These are phyloP conservation scores for Hypoxylon cercidicola DNA, from an alignment of 495 filamentous ascomycete genomes.

Conservation along the genomic window DNA sequence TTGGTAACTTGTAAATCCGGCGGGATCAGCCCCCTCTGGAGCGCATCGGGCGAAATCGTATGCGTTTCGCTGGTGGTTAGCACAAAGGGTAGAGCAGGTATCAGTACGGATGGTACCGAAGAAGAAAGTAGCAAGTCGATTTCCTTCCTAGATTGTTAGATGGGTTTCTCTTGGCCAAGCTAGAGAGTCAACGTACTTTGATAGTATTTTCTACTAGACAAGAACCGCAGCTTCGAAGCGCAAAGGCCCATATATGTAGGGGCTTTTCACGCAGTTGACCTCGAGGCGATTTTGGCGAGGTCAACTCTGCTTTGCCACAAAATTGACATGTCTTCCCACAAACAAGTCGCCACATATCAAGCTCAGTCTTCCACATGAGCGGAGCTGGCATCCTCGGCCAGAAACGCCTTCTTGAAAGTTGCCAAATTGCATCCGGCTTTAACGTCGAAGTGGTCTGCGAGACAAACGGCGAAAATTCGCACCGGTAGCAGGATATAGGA, in stretches of 20 bases:
- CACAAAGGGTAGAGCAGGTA: constrained; percentile 71
- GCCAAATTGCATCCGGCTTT: constrained; percentile 68
- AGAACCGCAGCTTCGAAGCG: constrained; percentile 65
- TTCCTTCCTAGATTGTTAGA: constrained; percentile 61
- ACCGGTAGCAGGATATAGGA: constrained; percentile 47
- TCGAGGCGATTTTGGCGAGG: constrained; percentile 53
- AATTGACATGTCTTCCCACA: constrained; percentile 65
- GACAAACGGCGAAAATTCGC: constrained; percentile 38
- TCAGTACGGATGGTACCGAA: constrained; percentile 64
- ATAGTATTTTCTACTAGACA: constrained; percentile 67
- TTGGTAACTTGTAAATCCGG: constrained; percentile 66
- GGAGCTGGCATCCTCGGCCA: constrained; percentile 67
- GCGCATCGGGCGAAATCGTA: constrained; percentile 62
- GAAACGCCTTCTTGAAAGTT: constrained; percentile 64
- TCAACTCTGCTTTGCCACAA: constrained; percentile 54
- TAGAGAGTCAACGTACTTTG: constrained; percentile 62
- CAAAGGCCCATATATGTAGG: constrained; percentile 73
- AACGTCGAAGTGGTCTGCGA: constrained; percentile 36
- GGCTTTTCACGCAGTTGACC: constrained; percentile 65
- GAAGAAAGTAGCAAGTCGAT: constrained; percentile 69
- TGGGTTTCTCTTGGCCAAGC: constrained; percentile 1
- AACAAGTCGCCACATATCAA: constrained; percentile 71
- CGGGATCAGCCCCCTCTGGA: constrained; percentile 59
- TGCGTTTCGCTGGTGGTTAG: constrained; percentile 67
- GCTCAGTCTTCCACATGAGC: constrained; percentile 63